Conservation (phyloP, 192 early-diverging fungal genomes). For the Lunasporangiospora selenospora region DNA sequence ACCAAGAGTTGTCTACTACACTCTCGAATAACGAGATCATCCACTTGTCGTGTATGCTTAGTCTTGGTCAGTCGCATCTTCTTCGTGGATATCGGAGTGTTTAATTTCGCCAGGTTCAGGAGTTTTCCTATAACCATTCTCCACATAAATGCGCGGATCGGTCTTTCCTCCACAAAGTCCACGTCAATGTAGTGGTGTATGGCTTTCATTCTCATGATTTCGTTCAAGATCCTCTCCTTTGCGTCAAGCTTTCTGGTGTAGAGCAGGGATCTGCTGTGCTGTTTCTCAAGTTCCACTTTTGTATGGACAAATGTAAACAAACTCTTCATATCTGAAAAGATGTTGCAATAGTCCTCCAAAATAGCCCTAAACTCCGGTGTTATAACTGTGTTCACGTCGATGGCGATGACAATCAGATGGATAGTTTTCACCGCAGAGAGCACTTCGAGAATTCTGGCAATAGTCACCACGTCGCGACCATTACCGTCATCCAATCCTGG, state of each 20-base stretch:
- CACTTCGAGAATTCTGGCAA: neutral
- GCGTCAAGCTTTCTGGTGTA: neutral
- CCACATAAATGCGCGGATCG: too few relatives aligned
- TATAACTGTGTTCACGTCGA: neutral
- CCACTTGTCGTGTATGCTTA: too few relatives aligned
- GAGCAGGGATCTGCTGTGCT: neutral
- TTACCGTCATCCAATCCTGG: conserved; percentile 2
- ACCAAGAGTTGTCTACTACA: too few relatives aligned
- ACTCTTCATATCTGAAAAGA: neutral
- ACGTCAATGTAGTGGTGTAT: too few relatives aligned
- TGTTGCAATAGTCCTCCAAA: neutral
- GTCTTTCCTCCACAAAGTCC: too few relatives aligned
- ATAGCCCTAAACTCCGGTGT: neutral
- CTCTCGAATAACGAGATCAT: too few relatives aligned
- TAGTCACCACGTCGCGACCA: neutral
- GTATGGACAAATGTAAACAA: conserved; percentile 1
- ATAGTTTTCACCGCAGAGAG: neutral
- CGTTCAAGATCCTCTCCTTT: neutral
- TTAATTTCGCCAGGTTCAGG: too few relatives aligned
- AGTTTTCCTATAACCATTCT: too few relatives aligned
- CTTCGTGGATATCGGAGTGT: too few relatives aligned
- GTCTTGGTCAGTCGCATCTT: too few relatives aligned
- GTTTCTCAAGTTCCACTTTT: neutral
- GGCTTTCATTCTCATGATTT: too few relatives aligned
- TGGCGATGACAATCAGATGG: conserved; percentile 1